Evolutionary conservation across 1,139 yeast species (phyloP).

Genomic region (Blastobotrys ciferrii): DNA sequence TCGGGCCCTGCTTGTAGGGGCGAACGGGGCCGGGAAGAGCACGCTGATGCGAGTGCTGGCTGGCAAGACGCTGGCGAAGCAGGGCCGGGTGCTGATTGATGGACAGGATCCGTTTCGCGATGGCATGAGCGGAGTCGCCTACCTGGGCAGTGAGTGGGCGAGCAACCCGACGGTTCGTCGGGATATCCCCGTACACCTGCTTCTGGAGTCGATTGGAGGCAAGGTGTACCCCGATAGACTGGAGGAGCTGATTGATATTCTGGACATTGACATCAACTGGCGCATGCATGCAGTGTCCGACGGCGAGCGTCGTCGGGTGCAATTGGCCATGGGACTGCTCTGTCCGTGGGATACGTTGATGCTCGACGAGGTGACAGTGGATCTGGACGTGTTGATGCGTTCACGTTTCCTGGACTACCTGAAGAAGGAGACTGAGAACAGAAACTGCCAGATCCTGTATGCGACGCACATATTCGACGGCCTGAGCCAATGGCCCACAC

Average conservation of each 20-base stretch:
- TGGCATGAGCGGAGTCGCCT: constrained; percentile 67
- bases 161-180: constrained; percentile 84
- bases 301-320: constrained; percentile 93
- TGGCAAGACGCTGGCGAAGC: constrained; percentile 81
- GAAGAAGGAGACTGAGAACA: constrained; percentile 59
- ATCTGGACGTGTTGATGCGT: constrained; percentile 88
- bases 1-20: constrained; percentile 78
- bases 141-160: constrained; percentile 98
- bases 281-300: constrained; percentile 89
- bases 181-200: constrained; percentile 80
- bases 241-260: constrained; percentile 65
- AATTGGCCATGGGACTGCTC: constrained; percentile 85
- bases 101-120: constrained; percentile 84
- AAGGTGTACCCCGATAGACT: constrained; percentile 69
- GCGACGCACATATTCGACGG: constrained; percentile 99
- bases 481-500: constrained; percentile 82
- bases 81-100: constrained; percentile 61
- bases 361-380: constrained; percentile 94
- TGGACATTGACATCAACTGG: constrained; percentile 88
- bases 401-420: constrained; percentile 68
- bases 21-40: constrained; percentile 97
- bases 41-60: constrained; percentile 81
- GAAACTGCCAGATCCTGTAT: constrained; percentile 66
- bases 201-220: constrained; percentile 84
- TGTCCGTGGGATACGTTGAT: constrained; percentile 85